Conservation (phyloP, 2,329 filamentous ascomycete species). For the Thelonectria blattea region DNA sequence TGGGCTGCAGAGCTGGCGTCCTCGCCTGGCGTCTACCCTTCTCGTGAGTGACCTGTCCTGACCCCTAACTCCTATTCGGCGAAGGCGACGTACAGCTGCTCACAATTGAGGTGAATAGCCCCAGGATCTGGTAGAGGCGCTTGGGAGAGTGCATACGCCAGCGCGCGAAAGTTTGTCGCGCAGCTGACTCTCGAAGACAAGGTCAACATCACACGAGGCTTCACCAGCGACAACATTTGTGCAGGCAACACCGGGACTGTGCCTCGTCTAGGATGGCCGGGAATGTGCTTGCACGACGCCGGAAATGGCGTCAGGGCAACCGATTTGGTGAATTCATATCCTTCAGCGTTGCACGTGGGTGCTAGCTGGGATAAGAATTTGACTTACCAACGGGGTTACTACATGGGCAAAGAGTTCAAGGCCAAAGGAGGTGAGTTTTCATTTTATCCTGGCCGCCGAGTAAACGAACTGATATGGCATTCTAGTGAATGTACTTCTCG, state of each 20-base stretch:
- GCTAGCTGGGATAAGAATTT: constrained; percentile 61
- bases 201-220: constrained; percentile 57
- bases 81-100: background rate
- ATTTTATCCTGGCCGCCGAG: background rate
- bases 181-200: constrained; percentile 72
- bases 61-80: constrained; percentile 14
- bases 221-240: constrained; percentile 56
- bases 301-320: constrained; percentile 56
- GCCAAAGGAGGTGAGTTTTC: constrained; percentile 48
- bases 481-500: constrained; percentile 69
- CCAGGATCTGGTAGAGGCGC: constrained; percentile 31
- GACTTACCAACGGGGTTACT: constrained; percentile 56
- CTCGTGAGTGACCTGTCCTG: constrained; percentile 22
- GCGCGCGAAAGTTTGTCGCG: constrained; percentile 61
- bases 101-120: constrained; percentile 16
- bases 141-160: constrained; percentile 65
- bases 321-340: constrained; percentile 56
- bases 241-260: constrained; percentile 55
- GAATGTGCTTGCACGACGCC: constrained; percentile 57
- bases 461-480: rapidly evolving
- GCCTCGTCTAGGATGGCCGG: constrained; percentile 52
- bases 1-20: too few species aligned
- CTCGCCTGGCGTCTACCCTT: constrained; percentile 16
- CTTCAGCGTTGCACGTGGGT: constrained; percentile 55
- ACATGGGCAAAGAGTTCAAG: constrained; percentile 64